Percentiles rank a stretch among this genome's conserved stretches.
These are phyloP conservation scores for Phaeotremella fagi DNA, from an alignment of 768 basidiomycete genomes.

Conservation along the genomic window DNA sequence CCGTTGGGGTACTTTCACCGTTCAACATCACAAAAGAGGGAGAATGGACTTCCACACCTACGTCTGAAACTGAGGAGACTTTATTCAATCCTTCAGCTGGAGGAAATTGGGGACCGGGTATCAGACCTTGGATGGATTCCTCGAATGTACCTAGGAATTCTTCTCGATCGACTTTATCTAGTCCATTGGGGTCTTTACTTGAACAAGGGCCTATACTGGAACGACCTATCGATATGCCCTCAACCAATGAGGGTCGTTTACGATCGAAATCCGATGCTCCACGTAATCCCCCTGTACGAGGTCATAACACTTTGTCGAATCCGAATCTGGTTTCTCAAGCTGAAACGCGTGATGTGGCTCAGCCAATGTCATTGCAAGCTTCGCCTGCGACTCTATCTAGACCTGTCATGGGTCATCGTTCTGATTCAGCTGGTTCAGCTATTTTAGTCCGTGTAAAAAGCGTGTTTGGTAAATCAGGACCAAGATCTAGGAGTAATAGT, in stretches of 20 bases:
- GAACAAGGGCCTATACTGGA: slow-evolving; percentile 12
- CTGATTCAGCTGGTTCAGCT: slow-evolving; percentile 37
- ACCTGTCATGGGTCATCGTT: slow-evolving; percentile 25
- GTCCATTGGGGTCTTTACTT: slow-evolving; percentile 20
- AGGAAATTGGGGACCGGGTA: slow-evolving; percentile 29
- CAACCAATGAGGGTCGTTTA: slow-evolving; percentile 9
- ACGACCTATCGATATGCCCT: slow-evolving; percentile 2
- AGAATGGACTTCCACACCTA: slow-evolving; percentile 16
- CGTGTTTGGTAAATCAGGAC: slow-evolving; percentile 19
- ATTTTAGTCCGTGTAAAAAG: slow-evolving; percentile 33
- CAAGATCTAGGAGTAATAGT: slow-evolving; percentile 18
- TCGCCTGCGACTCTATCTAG: slow-evolving; percentile 16
- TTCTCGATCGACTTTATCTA: slow-evolving; percentile 13
- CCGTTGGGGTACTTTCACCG: slow-evolving; percentile 9
- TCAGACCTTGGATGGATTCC: slow-evolving; percentile 34
- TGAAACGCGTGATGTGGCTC: neutral
- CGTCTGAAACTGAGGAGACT: slow-evolving; percentile 27
- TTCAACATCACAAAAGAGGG: slow-evolving; percentile 1
- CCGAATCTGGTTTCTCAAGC: slow-evolving; percentile 4
- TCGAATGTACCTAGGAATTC: slow-evolving; percentile 10
- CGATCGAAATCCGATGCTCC: slow-evolving; percentile 42
- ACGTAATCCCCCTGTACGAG: slow-evolving; percentile 5
- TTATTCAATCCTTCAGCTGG: slow-evolving; percentile 23
- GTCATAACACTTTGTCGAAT: slow-evolving; percentile 1
- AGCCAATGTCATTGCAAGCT: neutral